Evolutionary conservation across 306 rosid species (phyloP).

Genomic region (Biancaea sappan): DNA sequence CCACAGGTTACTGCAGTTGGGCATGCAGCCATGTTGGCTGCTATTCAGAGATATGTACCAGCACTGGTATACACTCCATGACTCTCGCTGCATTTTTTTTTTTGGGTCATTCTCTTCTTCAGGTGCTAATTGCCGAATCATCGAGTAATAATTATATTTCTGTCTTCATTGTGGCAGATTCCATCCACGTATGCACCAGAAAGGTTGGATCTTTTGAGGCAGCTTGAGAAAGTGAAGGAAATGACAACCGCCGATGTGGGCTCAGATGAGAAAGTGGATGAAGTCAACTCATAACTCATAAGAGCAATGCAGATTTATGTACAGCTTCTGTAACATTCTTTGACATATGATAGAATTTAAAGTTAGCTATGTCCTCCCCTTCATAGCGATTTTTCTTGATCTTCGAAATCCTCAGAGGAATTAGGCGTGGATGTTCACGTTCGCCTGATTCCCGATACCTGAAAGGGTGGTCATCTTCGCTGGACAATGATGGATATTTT

Average conservation of each 20-base stretch:
- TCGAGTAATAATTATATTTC: no score
- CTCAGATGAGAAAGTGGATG: slow-evolving; percentile 57
- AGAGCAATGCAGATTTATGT: slow-evolving; percentile 45
- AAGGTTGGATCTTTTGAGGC: slow-evolving; percentile 93
- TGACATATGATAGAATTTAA: slow-evolving; percentile 36
- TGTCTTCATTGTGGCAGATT: slow-evolving; percentile 60
- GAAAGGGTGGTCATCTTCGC: not conserved
- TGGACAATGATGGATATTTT: not conserved
- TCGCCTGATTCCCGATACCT: not conserved
- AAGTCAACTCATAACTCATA: slow-evolving; percentile 54
- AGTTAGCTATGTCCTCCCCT: slow-evolving; percentile 24
- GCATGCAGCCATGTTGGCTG: slow-evolving; percentile 98
- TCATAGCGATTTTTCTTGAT: slow-evolving; percentile 32
- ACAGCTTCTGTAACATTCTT: slow-evolving; percentile 46
- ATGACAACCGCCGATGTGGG: slow-evolving; percentile 56
- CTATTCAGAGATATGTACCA: slow-evolving; percentile 97
- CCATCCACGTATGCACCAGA: slow-evolving; percentile 95
- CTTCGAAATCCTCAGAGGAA: not conserved
- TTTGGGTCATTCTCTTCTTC: not conserved
- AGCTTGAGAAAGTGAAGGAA: slow-evolving; percentile 91
- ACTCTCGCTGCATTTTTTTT: not conserved
- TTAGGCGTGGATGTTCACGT: not conserved
- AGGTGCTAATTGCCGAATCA: slow-evolving; percentile 14
- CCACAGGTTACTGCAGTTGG: slow-evolving; percentile 96
- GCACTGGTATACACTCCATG: slow-evolving; percentile 62